Evolutionary conservation across 2,329 filamentous ascomycete genomes (phyloP).

Genomic region (Clarireedia homoeocarpa): DNA sequence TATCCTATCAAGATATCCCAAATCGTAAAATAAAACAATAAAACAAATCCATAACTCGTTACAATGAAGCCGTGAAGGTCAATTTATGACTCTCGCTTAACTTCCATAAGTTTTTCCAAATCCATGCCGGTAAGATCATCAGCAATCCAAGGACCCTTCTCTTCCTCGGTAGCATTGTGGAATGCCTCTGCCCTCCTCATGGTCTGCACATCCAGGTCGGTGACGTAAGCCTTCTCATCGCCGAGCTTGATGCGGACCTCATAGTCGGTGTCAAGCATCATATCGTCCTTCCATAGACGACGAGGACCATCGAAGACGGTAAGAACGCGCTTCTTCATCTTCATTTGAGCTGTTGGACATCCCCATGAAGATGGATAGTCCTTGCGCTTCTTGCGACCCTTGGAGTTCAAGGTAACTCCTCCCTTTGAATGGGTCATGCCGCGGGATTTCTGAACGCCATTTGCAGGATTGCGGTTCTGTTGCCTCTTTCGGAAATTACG

Average conservation of each 20-base stretch:
- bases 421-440: slow-evolving; percentile 74
- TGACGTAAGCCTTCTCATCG: slow-evolving; percentile 59
- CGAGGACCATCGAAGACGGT: slow-evolving; percentile 85
- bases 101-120: slow-evolving; percentile 50
- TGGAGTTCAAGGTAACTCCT: slow-evolving; percentile 52
- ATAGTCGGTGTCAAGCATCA: slow-evolving; percentile 94
- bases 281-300: slow-evolving; percentile 92
- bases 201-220: slow-evolving; percentile 87
- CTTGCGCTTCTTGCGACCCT: slow-evolving; percentile 80
- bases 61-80: neutral
- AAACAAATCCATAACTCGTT: slow-evolving; percentile 1
- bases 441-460: slow-evolving; percentile 57
- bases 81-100: slow-evolving; percentile 22
- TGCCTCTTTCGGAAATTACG: slow-evolving; percentile 34
- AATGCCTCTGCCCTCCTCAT: slow-evolving; percentile 82
- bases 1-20: neutral
- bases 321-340: slow-evolving; percentile 94
- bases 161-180: slow-evolving; percentile 69
- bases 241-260: slow-evolving; percentile 83
- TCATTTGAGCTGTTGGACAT: slow-evolving; percentile 87
- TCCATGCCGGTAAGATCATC: slow-evolving; percentile 61
- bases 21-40: neutral
- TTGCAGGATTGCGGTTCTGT: slow-evolving; percentile 30
- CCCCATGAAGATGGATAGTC: slow-evolving; percentile 95
- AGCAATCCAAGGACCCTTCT: slow-evolving; percentile 78